These are phyloP conservation scores for Dicorynia guianensis DNA, from an alignment of 306 rosid genomes.

Conservation along the genomic window DNA sequence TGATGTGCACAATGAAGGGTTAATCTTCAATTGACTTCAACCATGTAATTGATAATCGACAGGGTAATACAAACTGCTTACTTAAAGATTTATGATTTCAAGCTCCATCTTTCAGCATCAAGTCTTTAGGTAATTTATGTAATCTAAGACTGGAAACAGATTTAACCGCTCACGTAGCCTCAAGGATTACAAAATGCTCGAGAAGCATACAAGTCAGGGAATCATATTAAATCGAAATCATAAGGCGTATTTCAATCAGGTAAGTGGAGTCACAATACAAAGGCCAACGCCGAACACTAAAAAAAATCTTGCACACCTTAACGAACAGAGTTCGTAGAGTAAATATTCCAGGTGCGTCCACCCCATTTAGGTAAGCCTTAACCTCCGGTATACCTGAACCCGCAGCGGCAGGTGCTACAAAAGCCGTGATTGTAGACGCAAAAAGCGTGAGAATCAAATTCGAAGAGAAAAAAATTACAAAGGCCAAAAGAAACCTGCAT, in stretches of 20 bases:
- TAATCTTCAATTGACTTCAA: too few species aligned
- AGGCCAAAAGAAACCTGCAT: slow-evolving; percentile 74
- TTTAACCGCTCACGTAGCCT: not conserved
- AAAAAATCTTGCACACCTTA: slow-evolving; percentile 58
- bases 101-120: too few species aligned
- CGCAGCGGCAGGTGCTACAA: slow-evolving; percentile 79
- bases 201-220: not conserved
- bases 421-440: slow-evolving; percentile 69
- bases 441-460: slow-evolving; percentile 80
- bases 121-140: not conserved
- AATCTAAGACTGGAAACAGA: not conserved
- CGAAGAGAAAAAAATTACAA: slow-evolving; percentile 65
- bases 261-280: not conserved
- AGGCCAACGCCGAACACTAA: slow-evolving; percentile 1
- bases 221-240: slow-evolving; percentile 3
- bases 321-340: slow-evolving; percentile 68
- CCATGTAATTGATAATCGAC: too few species aligned
- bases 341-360: slow-evolving; percentile 86
- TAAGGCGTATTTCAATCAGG: not conserved
- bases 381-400: slow-evolving; percentile 99
- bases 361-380: slow-evolving; percentile 94
- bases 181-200: too few species aligned
- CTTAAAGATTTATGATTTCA: too few species aligned
- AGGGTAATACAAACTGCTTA: too few species aligned
- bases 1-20: too few species aligned